These are phyloP conservation scores for Brettanomyces custersianus DNA, from an alignment of 805 yeast species.

Conservation along the genomic window DNA sequence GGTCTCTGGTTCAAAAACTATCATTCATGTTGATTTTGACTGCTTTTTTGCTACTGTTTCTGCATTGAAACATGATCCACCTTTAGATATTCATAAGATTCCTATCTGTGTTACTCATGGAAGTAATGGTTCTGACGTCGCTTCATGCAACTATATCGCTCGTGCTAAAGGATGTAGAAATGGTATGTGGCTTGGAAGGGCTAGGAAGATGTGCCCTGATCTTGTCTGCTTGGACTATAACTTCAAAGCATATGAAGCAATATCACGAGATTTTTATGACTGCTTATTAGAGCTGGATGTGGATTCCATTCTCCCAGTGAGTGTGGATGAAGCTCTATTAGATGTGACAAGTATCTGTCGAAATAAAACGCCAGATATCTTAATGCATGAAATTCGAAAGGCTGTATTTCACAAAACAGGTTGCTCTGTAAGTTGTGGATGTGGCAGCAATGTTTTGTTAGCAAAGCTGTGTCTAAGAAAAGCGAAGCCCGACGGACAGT, in stretches of 20 bases:
- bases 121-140: constrained; percentile 62
- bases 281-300: constrained; percentile 37
- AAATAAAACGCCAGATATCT: constrained; percentile 12
- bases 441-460: constrained; percentile 60
- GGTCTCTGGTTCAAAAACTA: constrained; percentile 17
- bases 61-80: constrained; percentile 40
- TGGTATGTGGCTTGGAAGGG: constrained; percentile 84
- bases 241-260: constrained; percentile 60
- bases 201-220: constrained; percentile 52
- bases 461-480: constrained; percentile 65
- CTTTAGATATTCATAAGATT: constrained; percentile 37
- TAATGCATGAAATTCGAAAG: constrained; percentile 29
- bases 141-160: constrained; percentile 88
- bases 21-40: constrained; percentile 86
- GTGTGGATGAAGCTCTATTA: constrained; percentile 85
- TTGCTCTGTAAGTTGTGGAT: constrained; percentile 75
- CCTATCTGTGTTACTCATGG: constrained; percentile 63
- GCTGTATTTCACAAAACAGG: constrained; percentile 35
- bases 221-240: constrained; percentile 60
- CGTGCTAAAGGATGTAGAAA: constrained; percentile 68
- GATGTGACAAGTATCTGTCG: constrained; percentile 37
- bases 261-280: constrained; percentile 58
- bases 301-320: constrained; percentile 65
- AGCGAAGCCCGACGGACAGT: constrained; percentile 77
- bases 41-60: constrained; percentile 91